A percentile compares a stretch with the other conserved stretches of the same genome.
These are phyloP conservation scores for Tolypocladium pustulatum DNA, from an alignment of 2,329 filamentous ascomycete genomes.

Conservation along the genomic window DNA sequence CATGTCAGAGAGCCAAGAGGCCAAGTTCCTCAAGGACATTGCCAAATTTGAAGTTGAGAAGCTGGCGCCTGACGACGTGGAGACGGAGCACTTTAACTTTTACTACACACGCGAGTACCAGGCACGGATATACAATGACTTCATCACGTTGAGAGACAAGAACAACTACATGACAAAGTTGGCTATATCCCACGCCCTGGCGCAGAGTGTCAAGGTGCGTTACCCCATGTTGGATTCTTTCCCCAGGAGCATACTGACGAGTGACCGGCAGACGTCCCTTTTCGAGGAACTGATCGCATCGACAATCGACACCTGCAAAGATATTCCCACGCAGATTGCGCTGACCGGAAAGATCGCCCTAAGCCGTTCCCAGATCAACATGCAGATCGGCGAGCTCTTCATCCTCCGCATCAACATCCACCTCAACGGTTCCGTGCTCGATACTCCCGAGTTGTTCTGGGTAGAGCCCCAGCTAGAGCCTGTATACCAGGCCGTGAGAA, in stretches of 20 bases:
- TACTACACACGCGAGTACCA: conserved; percentile 98
- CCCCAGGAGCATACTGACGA: conserved; percentile 8
- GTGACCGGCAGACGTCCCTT: conserved; percentile 58
- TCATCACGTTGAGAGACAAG: conserved; percentile 89
- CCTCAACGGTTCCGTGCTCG: conserved; percentile 89
- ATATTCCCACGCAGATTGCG: conserved; percentile 87
- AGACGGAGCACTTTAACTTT: conserved; percentile 97
- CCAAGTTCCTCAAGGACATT: conserved; percentile 85
- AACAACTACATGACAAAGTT: conserved; percentile 97
- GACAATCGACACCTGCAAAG: conserved; percentile 86
- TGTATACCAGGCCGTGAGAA: conserved; percentile 88
- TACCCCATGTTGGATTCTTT: neutral
- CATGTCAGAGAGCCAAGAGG: conserved; percentile 85
- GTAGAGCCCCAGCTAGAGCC: conserved; percentile 94
- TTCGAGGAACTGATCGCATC: conserved; percentile 94
- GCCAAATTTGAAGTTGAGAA: conserved; percentile 91
- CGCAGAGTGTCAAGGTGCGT: conserved; percentile 82
- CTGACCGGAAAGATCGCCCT: conserved; percentile 86
- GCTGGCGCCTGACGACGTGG: conserved; percentile 75
- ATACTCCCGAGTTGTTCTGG: conserved; percentile 97
- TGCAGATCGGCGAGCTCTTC: conserved; percentile 98
- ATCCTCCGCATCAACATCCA: conserved; percentile 97
- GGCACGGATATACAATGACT: conserved; percentile 98
- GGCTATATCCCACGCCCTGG: conserved; percentile 88
- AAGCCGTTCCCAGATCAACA: conserved; percentile 86